Evolutionary conservation across 2,329 filamentous ascomycete species (phyloP).

Genomic region (Grosmannia serpens): DNA sequence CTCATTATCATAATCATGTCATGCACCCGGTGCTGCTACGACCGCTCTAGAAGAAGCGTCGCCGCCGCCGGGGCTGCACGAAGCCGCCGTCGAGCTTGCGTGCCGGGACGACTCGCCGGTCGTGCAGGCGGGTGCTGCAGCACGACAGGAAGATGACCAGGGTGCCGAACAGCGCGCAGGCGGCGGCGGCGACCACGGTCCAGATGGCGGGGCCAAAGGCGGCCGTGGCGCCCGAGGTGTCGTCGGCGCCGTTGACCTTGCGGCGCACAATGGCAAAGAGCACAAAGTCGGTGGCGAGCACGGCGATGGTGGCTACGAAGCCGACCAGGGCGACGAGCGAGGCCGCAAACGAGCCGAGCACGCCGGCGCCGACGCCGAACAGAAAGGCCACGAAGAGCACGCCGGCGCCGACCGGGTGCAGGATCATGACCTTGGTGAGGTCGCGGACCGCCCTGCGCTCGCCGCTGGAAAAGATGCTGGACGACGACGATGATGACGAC

Average conservation of each 20-base stretch:
- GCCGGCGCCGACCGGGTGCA: conserved; percentile 49
- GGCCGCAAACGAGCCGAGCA: conserved; percentile 39
- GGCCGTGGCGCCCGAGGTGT: conserved; percentile 25
- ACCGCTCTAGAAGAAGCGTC: neutral
- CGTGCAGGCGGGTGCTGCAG: conserved; percentile 38
- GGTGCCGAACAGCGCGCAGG: conserved; percentile 42
- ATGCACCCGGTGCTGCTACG: too few species aligned
- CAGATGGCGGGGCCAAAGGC: conserved; percentile 44
- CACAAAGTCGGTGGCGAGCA: conserved; percentile 45
- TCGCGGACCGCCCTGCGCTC: conserved; percentile 22
- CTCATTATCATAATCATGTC: too few species aligned
- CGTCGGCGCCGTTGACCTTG: conserved; percentile 43
- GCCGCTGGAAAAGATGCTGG: conserved; percentile 31
- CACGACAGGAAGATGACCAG: conserved; percentile 50
- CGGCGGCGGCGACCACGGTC: conserved; percentile 44
- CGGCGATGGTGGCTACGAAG: conserved; percentile 35
- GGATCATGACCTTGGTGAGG: conserved; percentile 47
- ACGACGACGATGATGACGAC: conserved; percentile 11
- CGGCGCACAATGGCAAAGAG: conserved; percentile 41
- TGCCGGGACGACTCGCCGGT: conserved; percentile 17
- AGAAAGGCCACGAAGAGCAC: conserved; percentile 48
- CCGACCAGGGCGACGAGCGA: conserved; percentile 36
- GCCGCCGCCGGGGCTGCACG: conserved; percentile 11
- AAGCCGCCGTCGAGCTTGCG: conserved; percentile 18
- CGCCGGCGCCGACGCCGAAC: conserved; percentile 37